Evolutionary conservation across 1,284 basidiomycete species (phyloP), one percentile per base, ranked within the genome.

Genomic region (Peniophora sp.): DNA sequence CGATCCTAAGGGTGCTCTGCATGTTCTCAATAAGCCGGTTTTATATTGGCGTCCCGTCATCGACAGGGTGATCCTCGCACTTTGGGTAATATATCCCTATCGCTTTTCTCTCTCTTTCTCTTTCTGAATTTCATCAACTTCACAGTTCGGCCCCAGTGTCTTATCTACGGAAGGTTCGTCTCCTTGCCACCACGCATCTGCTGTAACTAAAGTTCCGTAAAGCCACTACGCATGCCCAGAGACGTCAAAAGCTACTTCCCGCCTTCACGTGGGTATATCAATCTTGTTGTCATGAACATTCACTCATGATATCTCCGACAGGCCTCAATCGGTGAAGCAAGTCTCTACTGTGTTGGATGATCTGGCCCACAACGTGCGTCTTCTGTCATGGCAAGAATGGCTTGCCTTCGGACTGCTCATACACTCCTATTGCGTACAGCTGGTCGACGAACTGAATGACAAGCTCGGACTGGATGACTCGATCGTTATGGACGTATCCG

Each of bases 1-100:
- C 18, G 54, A 55, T 32, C 49, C 54, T 10, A 55, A 55, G 46
- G 54, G 48, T 14, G 48, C 52, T 2, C 36, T 34, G 8, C 45
- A 55, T 47, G 50, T 55, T 14, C 23, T 55, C n/a, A 49, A 46
- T 6, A 50, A 50, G 12, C 23, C 39, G 8, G 11, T 43, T 3
- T 47, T 36, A 18, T 55, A 53, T 44, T 45, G 24, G 22, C 37
- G 50, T 18, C 50, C 47, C 12, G 50, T 36, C 2, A 49, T 51
- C 14, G 52, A 53, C 32, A 11, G 47, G 12, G 23, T 37, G 11
- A 37, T 47, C 20, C 50, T 53, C 8, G 37, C 12, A n/a, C 44
- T 51, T 22, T 55, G 52, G 48, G 52, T 53, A 32, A 17, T 47
- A 42, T 36, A 36, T n/a, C n/a, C 37, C 8, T 20, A 20, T 5